Evolutionary conservation across 495 filamentous ascomycete genomes (phyloP), one percentile per base, ranked within the genome.

Genomic region (Umbilicaria muhlenbergii): DNA sequence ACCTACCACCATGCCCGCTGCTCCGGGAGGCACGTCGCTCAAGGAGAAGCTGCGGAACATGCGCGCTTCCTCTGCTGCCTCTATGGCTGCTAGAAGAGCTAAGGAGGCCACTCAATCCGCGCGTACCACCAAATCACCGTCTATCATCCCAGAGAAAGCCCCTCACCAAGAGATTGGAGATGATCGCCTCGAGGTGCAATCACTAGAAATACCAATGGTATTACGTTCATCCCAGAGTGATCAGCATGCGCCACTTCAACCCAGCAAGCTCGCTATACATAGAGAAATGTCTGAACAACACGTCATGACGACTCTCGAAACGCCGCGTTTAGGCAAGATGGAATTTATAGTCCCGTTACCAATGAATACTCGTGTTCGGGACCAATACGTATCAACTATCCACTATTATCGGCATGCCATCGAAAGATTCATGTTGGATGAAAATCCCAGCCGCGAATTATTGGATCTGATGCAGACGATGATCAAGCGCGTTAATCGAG

Each of bases 401-500:
- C 43, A 54, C 12, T 41, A 52, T 36, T 44, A 51, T 46, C 32
- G 38, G 13, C 16, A 48, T 16, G 39, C 43, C 12, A 52, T 59
- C 13, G 49, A 48, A 31, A 39, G 40, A 12, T 52, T 55, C 31
- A 35, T 51, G 39, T 38, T 45, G 1, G 37, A 44, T n/a, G 43
- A 52, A 17, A 39, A 32, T 18, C 36, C 45, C 14, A 36, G 38
- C 11, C 39, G 41, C 38, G 40, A 45, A 4, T 45, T 60, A 13
- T 38, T 59, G 10, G 47, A 57, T 1, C 57, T 58, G 17, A 57
- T 70, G 36, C 54, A 66, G 5, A 47, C 59, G 31, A 50, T 73
- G 3, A 46, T 74, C 0, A 41, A 57, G 19, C 57, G 60, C 32
- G 53, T 75, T 36, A 64, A 65, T 43, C 68, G 70, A 40, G 59